These are phyloP conservation scores for Nemania abortiva DNA, from an alignment of 2,329 filamentous ascomycete species.

Conservation along the genomic window DNA sequence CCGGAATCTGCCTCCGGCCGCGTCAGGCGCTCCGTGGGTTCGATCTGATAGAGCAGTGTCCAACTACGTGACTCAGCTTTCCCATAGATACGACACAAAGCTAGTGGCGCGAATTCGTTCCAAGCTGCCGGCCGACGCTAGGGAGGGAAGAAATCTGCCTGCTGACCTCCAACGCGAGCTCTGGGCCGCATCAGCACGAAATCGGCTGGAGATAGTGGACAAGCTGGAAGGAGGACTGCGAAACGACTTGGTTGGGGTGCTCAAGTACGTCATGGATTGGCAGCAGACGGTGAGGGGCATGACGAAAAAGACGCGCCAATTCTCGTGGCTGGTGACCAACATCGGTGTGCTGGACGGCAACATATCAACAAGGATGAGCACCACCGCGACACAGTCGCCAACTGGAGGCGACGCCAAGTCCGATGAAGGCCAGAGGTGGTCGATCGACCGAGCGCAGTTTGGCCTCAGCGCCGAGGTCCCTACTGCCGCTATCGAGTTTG, in stretches of 20 bases:
- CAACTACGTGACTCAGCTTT: conserved; percentile 41
- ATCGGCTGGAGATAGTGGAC: conserved; percentile 48
- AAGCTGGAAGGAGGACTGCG: conserved; percentile 46
- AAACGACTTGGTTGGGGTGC: conserved; percentile 52
- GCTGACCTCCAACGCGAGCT: conserved; percentile 10
- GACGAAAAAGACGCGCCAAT: conserved; percentile 49
- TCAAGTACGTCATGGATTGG: conserved; percentile 44
- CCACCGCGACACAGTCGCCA: not conserved
- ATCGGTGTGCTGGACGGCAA: conserved; percentile 50
- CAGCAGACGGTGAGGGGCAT: conserved; percentile 46
- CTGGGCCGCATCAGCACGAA: conserved; percentile 43
- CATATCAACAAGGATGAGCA: not conserved
- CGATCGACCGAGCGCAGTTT: conserved; percentile 41
- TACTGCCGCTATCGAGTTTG: conserved; percentile 36
- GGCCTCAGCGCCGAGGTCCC: conserved; percentile 40
- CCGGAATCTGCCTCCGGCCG: conserved; percentile 32
- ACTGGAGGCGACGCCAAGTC: not conserved
- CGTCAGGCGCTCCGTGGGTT: conserved; percentile 22
- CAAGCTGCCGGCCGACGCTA: conserved; percentile 10
- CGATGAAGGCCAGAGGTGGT: conserved; percentile 33
- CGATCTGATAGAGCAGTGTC: conserved; percentile 29
- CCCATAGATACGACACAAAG: conserved; percentile 36
- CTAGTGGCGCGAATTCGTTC: conserved; percentile 36
- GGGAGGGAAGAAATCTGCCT: not conserved
- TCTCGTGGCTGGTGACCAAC: conserved; percentile 54